These are phyloP conservation scores for Monoraphidium neglectum DNA, from an alignment of 139 green algal genomes.

Conservation along the genomic window DNA sequence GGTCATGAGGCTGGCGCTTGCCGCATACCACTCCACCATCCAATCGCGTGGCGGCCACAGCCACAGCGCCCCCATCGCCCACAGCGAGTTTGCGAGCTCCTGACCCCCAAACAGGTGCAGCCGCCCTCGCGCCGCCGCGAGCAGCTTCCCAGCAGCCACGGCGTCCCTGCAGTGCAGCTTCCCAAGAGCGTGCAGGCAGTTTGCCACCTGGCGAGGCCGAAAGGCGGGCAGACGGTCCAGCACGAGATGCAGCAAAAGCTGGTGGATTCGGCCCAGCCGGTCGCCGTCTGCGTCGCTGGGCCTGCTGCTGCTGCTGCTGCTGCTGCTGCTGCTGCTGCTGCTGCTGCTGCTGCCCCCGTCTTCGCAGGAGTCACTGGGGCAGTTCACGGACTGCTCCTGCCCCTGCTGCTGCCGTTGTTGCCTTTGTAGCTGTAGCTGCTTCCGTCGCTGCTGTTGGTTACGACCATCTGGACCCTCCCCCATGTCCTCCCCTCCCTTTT, in stretches of 20 bases:
- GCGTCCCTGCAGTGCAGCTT: constrained; percentile 18
- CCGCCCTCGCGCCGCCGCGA: constrained; percentile 8
- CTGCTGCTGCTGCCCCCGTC: neutral
- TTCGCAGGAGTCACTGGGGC: neutral
- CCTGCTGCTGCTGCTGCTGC: constrained; percentile 2
- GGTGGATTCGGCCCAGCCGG: neutral
- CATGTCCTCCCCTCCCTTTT: too few relatives aligned
- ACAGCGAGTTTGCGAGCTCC: constrained; percentile 25
- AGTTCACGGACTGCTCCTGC: too few relatives aligned
- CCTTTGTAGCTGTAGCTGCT: too few relatives aligned
- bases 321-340: neutral
- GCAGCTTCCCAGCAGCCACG: neutral
- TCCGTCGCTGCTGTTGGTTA: too few relatives aligned
- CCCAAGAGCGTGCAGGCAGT: constrained; percentile 20
- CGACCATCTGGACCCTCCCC: too few relatives aligned
- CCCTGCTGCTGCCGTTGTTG: too few relatives aligned
- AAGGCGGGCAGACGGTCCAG: constrained; percentile 4
- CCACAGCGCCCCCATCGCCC: constrained; percentile 18
- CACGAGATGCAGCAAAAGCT: constrained; percentile 11
- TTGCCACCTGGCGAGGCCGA: constrained; percentile 17
- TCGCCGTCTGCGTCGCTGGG: too few relatives aligned
- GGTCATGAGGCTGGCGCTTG: neutral
- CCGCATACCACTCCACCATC: constrained; percentile 1
- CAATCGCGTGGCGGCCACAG: constrained; percentile 7
- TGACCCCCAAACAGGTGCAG: constrained; percentile 14